Base-by-base conservation (phyloP, 345 rosid genomes). In the Lagerstroemia speciosa region DNA sequence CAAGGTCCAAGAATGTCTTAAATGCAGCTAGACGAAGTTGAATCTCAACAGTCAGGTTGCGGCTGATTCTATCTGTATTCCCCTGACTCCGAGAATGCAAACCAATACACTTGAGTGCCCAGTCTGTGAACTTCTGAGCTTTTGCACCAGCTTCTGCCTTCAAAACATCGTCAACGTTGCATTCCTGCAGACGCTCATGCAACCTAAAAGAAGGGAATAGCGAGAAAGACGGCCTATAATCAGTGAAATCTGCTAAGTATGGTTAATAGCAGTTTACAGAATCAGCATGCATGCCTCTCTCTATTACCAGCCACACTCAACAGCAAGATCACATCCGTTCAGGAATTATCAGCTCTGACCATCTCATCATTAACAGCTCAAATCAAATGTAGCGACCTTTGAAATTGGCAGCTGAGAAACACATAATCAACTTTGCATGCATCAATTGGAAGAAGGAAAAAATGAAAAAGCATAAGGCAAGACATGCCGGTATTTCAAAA, bases 51-150 rank as follows among this genome's bases (percentile, higher is more conserved):
- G 91, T 86, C 20, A 92, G 85, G 80, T 82, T 86, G 46, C 81
- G 87, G 73, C 76, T 81, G 69, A 86, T 81, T 78, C 77, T 79
- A 78, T 88, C 90, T 57, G 79, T 79, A 67, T 70, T 80, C 46
- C 83, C 87, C 63, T 89, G 92, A 65, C 95, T 87, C 73, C 91
- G 93, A 40, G 99, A 87, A 81, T 94, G 96, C 69, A 90, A 89
- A 53, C 90, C 92, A 40, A 94, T 91, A 82, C 97, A 94, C 79
- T 84, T 91, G 68, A 91, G 77, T 58, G 97, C 97, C 99, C 99
- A 91, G 74, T 91, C 95, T 41, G 99, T 91, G 71, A 94, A 91
- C 84, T 91, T 94, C 79, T 94, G 95, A 73, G 86, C 99, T 82
- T 89, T 94, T 36, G 88, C 91, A 74, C 88, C 88, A 72, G 97